These are phyloP conservation scores for Trichoderma reesei DNA, from an alignment of 495 filamentous ascomycete genomes.

Conservation along the genomic window DNA sequence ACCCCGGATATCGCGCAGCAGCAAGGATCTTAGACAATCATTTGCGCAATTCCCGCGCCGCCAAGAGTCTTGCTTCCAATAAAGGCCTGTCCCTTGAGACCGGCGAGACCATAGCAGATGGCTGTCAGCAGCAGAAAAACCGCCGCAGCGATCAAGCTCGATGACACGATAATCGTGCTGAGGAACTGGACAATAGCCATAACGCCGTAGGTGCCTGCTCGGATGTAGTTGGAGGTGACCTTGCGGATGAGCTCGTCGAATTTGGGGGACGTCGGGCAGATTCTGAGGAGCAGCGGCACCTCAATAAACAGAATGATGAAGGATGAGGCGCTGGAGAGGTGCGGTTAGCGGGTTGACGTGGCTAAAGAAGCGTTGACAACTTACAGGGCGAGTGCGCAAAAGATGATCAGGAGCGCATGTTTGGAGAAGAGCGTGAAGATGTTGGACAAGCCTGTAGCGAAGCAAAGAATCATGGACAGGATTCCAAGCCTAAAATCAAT, in stretches of 20 bases:
- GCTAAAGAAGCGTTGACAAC: constrained; percentile 19
- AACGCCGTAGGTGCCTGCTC: constrained; percentile 75
- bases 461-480: constrained; percentile 86
- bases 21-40: constrained; percentile 72
- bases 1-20: neutral
- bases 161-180: constrained; percentile 51
- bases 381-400: constrained; percentile 79
- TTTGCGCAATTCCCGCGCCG: constrained; percentile 88
- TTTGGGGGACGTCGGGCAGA: constrained; percentile 84
- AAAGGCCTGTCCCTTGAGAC: constrained; percentile 85
- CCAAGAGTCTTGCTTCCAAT: constrained; percentile 94
- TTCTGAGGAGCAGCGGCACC: constrained; percentile 89
- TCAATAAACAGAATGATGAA: constrained; percentile 95
- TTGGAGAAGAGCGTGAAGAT: constrained; percentile 55
- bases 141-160: constrained; percentile 76
- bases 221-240: constrained; percentile 94
- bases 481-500: constrained; percentile 70
- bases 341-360: constrained; percentile 13
- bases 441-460: constrained; percentile 90
- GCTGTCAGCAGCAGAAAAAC: constrained; percentile 69
- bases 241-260: constrained; percentile 88
- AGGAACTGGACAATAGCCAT: constrained; percentile 81
- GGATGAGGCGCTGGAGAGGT: constrained; percentile 51
- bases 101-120: constrained; percentile 75
- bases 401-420: constrained; percentile 58